A percentile compares a stretch with the other conserved stretches of the same genome.
phyloP scores from a whole-genome alignment of 164 flowering plant genomes.

The Vitis riparia region DNA sequence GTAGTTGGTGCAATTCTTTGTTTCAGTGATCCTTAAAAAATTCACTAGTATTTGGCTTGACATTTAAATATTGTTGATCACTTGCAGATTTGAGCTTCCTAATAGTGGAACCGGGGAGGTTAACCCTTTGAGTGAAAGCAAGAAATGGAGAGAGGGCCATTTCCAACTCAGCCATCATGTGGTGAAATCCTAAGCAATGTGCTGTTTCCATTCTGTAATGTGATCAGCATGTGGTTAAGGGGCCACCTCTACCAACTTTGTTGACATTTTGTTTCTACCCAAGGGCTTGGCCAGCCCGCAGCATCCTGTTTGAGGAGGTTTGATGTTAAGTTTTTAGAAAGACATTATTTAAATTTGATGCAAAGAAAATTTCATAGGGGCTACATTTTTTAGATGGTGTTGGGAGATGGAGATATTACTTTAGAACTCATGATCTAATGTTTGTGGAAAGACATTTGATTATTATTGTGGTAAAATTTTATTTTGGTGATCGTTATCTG shows the following conservation, averaged over 20 bases:
- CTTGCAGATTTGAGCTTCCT: neutral
- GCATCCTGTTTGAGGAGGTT: conserved; percentile 1
- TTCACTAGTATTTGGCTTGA: too few species aligned
- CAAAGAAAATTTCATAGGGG: too few species aligned
- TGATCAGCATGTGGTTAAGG: neutral
- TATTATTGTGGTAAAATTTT: too few species aligned
- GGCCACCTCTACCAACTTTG: neutral
- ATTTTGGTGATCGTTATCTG: too few species aligned
- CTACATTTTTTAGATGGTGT: too few species aligned
- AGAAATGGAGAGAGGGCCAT: neutral
- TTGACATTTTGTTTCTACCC: neutral
- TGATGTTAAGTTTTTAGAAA: neutral
- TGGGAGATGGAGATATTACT: too few species aligned
- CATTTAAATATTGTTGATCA: neutral
- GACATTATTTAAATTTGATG: too few species aligned
- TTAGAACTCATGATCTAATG: too few species aligned
- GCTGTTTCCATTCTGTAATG: neutral
- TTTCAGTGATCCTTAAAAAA: too few species aligned
- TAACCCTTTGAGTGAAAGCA: neutral
- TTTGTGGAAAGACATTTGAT: too few species aligned
- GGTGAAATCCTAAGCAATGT: neutral
- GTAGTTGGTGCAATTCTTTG: too few species aligned
- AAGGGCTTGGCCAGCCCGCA: neutral
- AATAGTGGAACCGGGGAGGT: neutral
- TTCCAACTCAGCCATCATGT: neutral